These are phyloP conservation scores for Cercospora janseana DNA, from an alignment of 2,329 filamentous ascomycete species.

Conservation along the genomic window DNA sequence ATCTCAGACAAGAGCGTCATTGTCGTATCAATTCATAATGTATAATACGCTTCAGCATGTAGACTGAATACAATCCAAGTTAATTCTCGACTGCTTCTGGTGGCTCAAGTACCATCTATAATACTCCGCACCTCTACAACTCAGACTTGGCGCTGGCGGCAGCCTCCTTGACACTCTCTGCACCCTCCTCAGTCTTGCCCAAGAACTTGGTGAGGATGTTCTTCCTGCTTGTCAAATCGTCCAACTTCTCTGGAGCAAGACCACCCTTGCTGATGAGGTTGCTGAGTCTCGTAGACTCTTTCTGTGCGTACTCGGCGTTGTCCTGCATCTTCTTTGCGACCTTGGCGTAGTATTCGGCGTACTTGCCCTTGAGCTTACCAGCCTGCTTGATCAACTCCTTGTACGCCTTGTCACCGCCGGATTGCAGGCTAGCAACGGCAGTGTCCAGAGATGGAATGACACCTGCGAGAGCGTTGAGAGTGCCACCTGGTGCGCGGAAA, in stretches of 20 bases:
- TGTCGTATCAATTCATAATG: no score
- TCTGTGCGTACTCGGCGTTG: slow-evolving; percentile 75
- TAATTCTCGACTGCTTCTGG: background rate
- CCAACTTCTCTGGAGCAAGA: slow-evolving; percentile 78
- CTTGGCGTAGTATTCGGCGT: slow-evolving; percentile 79
- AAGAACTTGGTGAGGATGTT: slow-evolving; percentile 83
- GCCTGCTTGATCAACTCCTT: slow-evolving; percentile 71
- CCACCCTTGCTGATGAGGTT: slow-evolving; percentile 83
- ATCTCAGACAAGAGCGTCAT: no score
- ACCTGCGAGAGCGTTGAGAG: slow-evolving; percentile 74
- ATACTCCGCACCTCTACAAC: background rate
- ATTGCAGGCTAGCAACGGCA: slow-evolving; percentile 66
- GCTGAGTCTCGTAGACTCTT: slow-evolving; percentile 79
- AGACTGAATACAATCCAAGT: background rate
- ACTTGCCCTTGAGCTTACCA: slow-evolving; percentile 69
- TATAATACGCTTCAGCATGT: background rate
- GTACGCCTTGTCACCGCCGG: slow-evolving; percentile 63
- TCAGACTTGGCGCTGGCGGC: slow-evolving; percentile 10
- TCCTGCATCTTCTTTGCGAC: slow-evolving; percentile 80
- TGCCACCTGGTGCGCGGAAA: slow-evolving; percentile 76
- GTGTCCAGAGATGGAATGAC: slow-evolving; percentile 76
- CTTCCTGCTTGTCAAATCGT: slow-evolving; percentile 80
- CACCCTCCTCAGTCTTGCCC: slow-evolving; percentile 25
- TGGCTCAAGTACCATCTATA: background rate
- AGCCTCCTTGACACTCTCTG: slow-evolving; percentile 13